A percentile compares a stretch with the other conserved stretches of the same genome.
These are phyloP conservation scores for Lactifluus rugatus DNA, from an alignment of 768 basidiomycete genomes.

Conservation along the genomic window DNA sequence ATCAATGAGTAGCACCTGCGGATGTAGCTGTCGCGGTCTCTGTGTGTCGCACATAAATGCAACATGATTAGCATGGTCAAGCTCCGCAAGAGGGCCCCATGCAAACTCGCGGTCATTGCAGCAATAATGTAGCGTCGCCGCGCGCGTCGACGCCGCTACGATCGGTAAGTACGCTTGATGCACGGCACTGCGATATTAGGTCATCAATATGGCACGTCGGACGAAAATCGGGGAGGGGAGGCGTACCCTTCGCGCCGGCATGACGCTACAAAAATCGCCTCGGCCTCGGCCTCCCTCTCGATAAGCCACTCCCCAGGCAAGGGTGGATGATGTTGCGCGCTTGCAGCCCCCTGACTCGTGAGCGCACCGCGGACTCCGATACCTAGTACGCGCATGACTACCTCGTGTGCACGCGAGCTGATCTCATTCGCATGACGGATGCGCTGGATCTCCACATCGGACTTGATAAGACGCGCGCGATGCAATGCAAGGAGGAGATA, in stretches of 20 bases:
- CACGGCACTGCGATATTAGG: slow-evolving; percentile 41
- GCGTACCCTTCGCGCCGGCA: slow-evolving; percentile 81
- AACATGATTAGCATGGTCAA: slow-evolving; percentile 46
- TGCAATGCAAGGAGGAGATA: slow-evolving; percentile 77
- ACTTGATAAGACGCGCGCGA: slow-evolving; percentile 70
- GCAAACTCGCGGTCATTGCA: slow-evolving; percentile 84
- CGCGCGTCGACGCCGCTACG: slow-evolving; percentile 77
- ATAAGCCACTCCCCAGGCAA: slow-evolving; percentile 82
- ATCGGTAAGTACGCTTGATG: slow-evolving; percentile 92
- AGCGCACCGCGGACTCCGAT: slow-evolving; percentile 42
- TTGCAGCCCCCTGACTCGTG: slow-evolving; percentile 26
- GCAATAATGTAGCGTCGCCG: slow-evolving; percentile 89
- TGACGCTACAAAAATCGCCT: slow-evolving; percentile 85
- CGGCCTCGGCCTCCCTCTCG: slow-evolving; percentile 87
- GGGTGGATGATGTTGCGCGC: slow-evolving; percentile 35
- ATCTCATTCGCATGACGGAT: slow-evolving; percentile 80
- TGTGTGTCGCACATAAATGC: slow-evolving; percentile 35
- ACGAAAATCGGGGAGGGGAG: neutral
- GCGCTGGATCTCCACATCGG: slow-evolving; percentile 55
- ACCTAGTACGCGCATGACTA: slow-evolving; percentile 86
- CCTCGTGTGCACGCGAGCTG: slow-evolving; percentile 82
- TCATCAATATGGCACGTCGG: neutral
- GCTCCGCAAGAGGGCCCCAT: slow-evolving; percentile 61
- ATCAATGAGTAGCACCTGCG: slow-evolving; percentile 82
- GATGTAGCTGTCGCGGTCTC: slow-evolving; percentile 30